Evolutionary conservation across 1,139 yeast species (phyloP).

Genomic region (Kodamaea ohmeri): DNA sequence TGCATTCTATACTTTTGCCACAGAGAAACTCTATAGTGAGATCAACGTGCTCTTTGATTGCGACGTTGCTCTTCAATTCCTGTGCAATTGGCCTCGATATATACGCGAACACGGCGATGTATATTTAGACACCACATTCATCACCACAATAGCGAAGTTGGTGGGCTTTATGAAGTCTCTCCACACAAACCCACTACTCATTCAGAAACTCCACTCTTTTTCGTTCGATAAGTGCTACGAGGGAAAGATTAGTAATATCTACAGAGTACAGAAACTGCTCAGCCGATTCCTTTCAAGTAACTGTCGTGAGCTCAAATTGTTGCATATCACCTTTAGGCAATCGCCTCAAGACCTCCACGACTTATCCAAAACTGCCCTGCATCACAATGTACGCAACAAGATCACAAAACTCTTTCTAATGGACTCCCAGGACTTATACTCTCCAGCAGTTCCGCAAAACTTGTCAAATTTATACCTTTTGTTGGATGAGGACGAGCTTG

Average conservation of each 20-base stretch:
- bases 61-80: constrained; percentile 26
- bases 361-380: constrained; percentile 25
- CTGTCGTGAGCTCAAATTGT: constrained; percentile 27
- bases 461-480: constrained; percentile 34
- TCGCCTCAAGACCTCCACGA: constrained; percentile 26
- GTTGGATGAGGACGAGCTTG: constrained; percentile 31
- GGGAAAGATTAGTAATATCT: constrained; percentile 16
- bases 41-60: constrained; percentile 33
- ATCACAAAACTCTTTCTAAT: constrained; percentile 36
- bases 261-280: constrained; percentile 22
- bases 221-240: constrained; percentile 37
- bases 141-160: constrained; percentile 21
- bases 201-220: constrained; percentile 29
- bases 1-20: constrained; percentile 24
- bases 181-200: constrained; percentile 18
- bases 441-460: constrained; percentile 29
- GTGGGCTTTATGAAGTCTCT: constrained; percentile 23
- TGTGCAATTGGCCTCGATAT: constrained; percentile 17
- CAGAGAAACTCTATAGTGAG: constrained; percentile 28
- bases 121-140: constrained; percentile 33
- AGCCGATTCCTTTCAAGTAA: constrained; percentile 29
- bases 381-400: constrained; percentile 27
- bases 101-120: constrained; percentile 31
- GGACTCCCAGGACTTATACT: constrained; percentile 22
- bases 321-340: constrained; percentile 37